Evolutionary conservation across 1,284 basidiomycete genomes (phyloP).

Genomic region (Phenoliferia sp.): DNA sequence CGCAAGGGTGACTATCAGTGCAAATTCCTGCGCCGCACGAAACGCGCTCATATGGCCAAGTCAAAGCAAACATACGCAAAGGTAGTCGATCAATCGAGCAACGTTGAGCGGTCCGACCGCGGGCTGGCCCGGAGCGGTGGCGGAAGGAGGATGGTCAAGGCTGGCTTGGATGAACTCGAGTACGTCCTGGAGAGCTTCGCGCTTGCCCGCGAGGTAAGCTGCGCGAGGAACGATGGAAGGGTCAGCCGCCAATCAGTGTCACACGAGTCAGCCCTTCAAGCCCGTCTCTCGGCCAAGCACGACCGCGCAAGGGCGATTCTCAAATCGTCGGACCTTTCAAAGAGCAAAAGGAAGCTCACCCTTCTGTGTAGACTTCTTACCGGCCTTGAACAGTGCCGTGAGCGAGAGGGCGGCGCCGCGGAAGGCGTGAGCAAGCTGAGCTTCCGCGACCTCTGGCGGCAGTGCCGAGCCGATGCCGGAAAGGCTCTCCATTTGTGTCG

Average conservation of each 20-base stretch:
- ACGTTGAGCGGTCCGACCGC: constrained; percentile 10
- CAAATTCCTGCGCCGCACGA: background rate
- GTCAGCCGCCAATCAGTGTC: background rate
- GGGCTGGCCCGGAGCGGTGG: background rate
- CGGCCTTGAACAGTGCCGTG: constrained; percentile 29
- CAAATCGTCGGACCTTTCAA: background rate
- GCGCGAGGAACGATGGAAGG: background rate
- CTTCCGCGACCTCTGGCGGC: background rate
- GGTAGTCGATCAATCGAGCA: constrained; percentile 30
- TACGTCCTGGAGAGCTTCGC: constrained; percentile 30
- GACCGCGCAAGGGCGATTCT: background rate
- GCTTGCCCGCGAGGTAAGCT: constrained; percentile 31
- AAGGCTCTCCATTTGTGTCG: background rate
- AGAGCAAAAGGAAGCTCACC: constrained; percentile 8
- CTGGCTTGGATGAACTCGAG: constrained; percentile 32
- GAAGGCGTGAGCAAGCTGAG: constrained; percentile 9
- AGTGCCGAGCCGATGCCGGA: background rate
- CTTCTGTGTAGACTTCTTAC: constrained; percentile 21
- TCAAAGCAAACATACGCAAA: constrained; percentile 19
- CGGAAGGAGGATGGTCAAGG: constrained; percentile 22
- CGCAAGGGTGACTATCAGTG: background rate
- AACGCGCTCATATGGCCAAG: background rate
- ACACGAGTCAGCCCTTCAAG: background rate
- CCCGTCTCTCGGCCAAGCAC: background rate
- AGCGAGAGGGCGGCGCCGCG: constrained; percentile 23